Base-by-base conservation (phyloP, 2,329 filamentous ascomycete species). In the Metarhizium anisopliae region DNA sequence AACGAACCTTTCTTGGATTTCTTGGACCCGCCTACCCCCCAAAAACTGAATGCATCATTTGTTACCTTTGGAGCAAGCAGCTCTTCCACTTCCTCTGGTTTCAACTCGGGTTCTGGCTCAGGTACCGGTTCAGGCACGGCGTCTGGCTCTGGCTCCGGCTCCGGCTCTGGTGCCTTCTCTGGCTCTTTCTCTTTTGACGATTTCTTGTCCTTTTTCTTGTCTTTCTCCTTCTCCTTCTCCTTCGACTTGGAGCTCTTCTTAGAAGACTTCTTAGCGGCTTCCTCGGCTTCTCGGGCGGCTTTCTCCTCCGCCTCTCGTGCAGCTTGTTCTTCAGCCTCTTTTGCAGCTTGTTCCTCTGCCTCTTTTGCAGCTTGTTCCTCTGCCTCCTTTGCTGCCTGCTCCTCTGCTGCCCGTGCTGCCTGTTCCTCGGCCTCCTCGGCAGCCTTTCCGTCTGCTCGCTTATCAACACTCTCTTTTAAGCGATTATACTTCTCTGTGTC, bases 1-100 rank as follows among this genome's bases (percentile, higher is more conserved):
- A 58, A 67, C 64, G 61, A 63, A 72, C 71, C 73, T 70, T 75
- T 75, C 63, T 61, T 64, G 14, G 65, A 57, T 60, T 76, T 79
- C 64, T 77, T 80, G 56, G 72, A 66, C 20, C 61, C 60, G 51
- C 74, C 71, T 57, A 69, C 53, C 6, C 80, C 78, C 81, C 81
- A 84, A 70, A 83, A 83, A 61, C 76, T 76, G 66, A 83, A 84
- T 0, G 77, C 66, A 56, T 77, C 73, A 47, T 63, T 64, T 55
- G 72, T 68, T 49, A 62, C 64, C 47, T 64, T 62, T 6, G 63
- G 62, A 6, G 68, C 64, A 38, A 77, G 64, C 18, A 77, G 66
- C 60, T 75, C 73, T 52, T 76, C 74, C 32, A 77, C 65, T 55
- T 77, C 68, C 38, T 75, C 73, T 11, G 71, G 64, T 11, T 69